Conservation (phyloP, 2,329 filamentous ascomycete species). For the Ascochyta pisi region DNA sequence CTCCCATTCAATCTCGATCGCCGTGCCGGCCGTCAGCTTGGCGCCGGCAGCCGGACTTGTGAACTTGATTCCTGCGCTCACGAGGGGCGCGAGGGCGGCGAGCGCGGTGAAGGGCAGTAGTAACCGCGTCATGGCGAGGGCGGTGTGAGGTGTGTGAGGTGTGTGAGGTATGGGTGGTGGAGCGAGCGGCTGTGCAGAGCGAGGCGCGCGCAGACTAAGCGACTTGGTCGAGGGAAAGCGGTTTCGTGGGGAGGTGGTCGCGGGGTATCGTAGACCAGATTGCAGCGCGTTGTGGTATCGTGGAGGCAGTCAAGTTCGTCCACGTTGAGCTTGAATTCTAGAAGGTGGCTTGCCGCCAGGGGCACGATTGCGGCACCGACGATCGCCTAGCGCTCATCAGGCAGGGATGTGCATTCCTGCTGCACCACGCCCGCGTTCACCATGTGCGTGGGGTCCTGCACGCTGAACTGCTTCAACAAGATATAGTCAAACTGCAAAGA, state of each 20-base stretch:
- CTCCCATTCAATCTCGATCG: constrained; percentile 63
- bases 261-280: not conserved
- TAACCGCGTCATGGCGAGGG: constrained; percentile 38
- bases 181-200: constrained; percentile 25
- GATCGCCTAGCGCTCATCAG: constrained; percentile 27
- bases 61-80: constrained; percentile 62
- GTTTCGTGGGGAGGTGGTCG: not conserved
- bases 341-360: constrained; percentile 37
- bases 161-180: constrained; percentile 1
- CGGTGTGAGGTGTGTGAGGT: not conserved
- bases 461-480: not conserved
- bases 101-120: constrained; percentile 38
- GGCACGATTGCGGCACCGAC: constrained; percentile 34
- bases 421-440: constrained; percentile 13
- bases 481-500: not conserved
- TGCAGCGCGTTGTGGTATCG: not conserved
- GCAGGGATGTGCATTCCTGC: constrained; percentile 23
- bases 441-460: not conserved
- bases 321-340: constrained; percentile 25
- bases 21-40: constrained; percentile 56
- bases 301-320: constrained; percentile 1
- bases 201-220: not conserved
- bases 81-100: constrained; percentile 51
- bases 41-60: constrained; percentile 60
- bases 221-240: not conserved